A percentile compares a stretch with the other conserved stretches of the same genome.
Conservation (phyloP, 2,329 filamentous ascomycete species). For the Colletotrichum noveboracense region DNA sequence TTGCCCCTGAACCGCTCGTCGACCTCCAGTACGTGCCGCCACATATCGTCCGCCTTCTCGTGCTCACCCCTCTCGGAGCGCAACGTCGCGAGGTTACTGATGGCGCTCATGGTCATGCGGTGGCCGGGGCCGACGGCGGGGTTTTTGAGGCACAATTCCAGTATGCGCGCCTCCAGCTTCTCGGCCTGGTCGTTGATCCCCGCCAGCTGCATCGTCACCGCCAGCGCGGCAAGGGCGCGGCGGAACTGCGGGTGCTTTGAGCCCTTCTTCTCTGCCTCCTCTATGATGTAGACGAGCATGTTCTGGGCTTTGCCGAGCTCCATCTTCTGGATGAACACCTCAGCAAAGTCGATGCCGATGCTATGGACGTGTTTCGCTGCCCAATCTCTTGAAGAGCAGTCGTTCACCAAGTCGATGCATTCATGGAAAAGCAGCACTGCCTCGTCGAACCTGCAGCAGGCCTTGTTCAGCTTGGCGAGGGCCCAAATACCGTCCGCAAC, state of each 20-base stretch:
- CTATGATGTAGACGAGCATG: not conserved
- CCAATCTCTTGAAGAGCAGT: not conserved
- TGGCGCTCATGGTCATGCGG: not conserved
- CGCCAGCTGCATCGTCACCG: not conserved
- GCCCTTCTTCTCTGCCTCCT: not conserved
- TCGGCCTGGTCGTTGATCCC: not conserved
- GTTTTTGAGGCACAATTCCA: not conserved
- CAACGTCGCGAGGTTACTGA: not conserved
- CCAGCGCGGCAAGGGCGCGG: not conserved
- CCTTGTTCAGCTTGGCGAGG: not conserved
- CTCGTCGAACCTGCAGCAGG: not conserved
- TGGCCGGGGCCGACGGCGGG: not conserved
- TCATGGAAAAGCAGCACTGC: not conserved
- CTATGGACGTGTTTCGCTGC: not conserved
- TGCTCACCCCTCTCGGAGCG: not conserved
- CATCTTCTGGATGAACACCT: not conserved
- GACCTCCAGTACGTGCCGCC: not conserved
- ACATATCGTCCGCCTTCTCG: not conserved
- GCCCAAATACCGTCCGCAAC: not conserved
- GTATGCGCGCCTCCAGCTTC: not conserved
- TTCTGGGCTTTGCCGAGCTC: not conserved
- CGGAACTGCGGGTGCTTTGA: not conserved
- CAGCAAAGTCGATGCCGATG: not conserved
- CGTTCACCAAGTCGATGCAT: not conserved
- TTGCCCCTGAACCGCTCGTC: not conserved